Evolutionary conservation across 2,329 filamentous ascomycete species (phyloP), one percentile per base, ranked within the genome.

Genomic region (Trichoderma sp.): DNA sequence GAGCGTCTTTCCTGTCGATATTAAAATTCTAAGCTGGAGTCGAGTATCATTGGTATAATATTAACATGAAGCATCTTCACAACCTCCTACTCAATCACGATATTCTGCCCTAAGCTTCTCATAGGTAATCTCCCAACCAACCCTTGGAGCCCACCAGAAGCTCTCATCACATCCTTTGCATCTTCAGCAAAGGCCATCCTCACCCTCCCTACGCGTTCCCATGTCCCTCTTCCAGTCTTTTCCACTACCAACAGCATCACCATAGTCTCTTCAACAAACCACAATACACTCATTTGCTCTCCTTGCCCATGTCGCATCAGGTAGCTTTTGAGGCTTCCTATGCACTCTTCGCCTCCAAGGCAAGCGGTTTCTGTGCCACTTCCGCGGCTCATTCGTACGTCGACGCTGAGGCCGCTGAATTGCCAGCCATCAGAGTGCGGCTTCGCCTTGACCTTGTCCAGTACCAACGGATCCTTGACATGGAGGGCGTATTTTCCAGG

Each of bases 281-380:
- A 84, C 33, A 84, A 73, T 9, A 83, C 78, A 21, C 82, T 83
- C 81, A 84, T 83, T 71, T 83, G 82, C 77, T 84, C 81, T 7
- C 81, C 83, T 4, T 80, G 79, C 11, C 81, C 83, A 65, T 84
- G 83, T 1, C 79, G 78, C 71, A 82, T 81, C 21, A 84, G 79
- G 53, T 84, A 84, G 29, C 83, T 81, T 0, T 83, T 80, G 53
- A 84, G 83, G 0, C 80, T 79, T 82, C 50, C 64, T 31, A 71
- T 67, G 27, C 38, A 63, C 2, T 45, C 53, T 29, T 62, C 59
- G 24, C 67, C 67, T 8, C 64, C 62, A 3, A 41, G 35, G 11
- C 45, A 45, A 6, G 65, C 33, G 8, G 73, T 75, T 14, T 75
- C 73, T 9, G 73, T 68, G 31, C 78, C 78, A 63, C 76, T 4